These are phyloP conservation scores for Emergomyces africanus DNA, from an alignment of 2,329 filamentous ascomycete species.

Conservation along the genomic window DNA sequence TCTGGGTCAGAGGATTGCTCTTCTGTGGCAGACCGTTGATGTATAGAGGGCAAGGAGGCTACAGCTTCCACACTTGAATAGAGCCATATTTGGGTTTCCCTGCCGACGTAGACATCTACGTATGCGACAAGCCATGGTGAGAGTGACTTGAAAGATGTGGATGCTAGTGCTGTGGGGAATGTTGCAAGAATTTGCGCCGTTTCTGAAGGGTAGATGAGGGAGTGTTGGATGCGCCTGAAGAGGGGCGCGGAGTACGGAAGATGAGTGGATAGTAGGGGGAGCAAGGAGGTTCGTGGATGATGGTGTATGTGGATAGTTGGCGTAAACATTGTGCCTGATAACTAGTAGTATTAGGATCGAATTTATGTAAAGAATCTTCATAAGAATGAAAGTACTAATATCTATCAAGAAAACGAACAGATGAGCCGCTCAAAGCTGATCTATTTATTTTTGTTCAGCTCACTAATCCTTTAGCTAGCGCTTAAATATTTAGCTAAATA, in stretches of 20 bases:
- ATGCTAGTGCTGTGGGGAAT: slow-evolving; percentile 12
- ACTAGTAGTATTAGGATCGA: too few relatives aligned
- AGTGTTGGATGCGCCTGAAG: slow-evolving; percentile 28
- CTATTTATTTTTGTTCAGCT: too few relatives aligned
- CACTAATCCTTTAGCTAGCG: too few relatives aligned
- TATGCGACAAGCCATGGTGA: slow-evolving; percentile 29
- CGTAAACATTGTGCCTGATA: neutral
- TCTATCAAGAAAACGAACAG: neutral
- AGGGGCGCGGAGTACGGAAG: slow-evolving; percentile 28
- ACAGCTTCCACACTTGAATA: slow-evolving; percentile 29
- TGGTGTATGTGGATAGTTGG: neutral
- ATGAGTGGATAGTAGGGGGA: slow-evolving; percentile 21
- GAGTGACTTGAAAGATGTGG: neutral
- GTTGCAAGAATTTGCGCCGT: slow-evolving; percentile 24
- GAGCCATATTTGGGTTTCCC: slow-evolving; percentile 30
- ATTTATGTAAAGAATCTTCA: neutral
- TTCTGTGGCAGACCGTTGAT: neutral
- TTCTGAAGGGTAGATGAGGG: slow-evolving; percentile 18
- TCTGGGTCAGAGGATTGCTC: neutral
- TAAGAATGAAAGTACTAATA: neutral
- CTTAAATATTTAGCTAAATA: too few relatives aligned
- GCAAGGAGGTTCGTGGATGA: neutral
- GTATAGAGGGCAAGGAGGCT: neutral
- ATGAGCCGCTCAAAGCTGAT: too few relatives aligned
- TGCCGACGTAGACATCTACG: slow-evolving; percentile 27